Base-by-base conservation (phyloP, 257 asterid genomes). In the Cordia subcordata region DNA sequence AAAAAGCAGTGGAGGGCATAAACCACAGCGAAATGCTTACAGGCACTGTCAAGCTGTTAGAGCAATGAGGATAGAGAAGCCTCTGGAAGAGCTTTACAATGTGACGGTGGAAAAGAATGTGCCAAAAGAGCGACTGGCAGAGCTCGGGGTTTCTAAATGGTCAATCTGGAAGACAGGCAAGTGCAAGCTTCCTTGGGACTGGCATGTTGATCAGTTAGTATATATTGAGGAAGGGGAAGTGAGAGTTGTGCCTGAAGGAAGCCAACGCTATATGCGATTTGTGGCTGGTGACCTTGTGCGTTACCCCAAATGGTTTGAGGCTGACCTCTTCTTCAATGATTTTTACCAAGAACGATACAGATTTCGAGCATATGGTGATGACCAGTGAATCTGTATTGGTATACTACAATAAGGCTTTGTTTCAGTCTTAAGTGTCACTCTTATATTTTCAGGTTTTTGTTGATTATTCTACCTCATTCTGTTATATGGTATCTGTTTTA, bases 201-300 rank as follows among this genome's bases (percentile, higher is more conserved):
- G 99, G 96, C 96, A 88, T 58, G 96, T 88, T 0, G 96, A 92
- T 65, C 99, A 92, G 80, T 77, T 88, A 38, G 95, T 92, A 46
- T 92, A 88, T 54, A 69, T 92, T 15, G 99, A 92, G 83, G 99
- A 88, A 78, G 99, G 99, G 11, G 96, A 88, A 70, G 99, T 88
- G 57, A 81, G 95, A 53, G 96, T 92, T 8, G 95, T 92, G 69
- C 99, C 98, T 5, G 95, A 92, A 62, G 98, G 98, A 37, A 81
- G 96, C 16, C 64, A 82, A 74, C 76, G 83, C 8, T 84, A 55
- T 64, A 92, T 88, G 96, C 74, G 74, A 8, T 92, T 92, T 45
- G 72, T 86, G 40, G 95, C 96, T 1, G 99, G 99, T 12, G 96
- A 92, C 68, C 90, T 88, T 21, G 87, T 92, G 55, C 87, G 94